Conservation (phyloP, 208 protist species). For the Leishmania martiniquensis region DNA sequence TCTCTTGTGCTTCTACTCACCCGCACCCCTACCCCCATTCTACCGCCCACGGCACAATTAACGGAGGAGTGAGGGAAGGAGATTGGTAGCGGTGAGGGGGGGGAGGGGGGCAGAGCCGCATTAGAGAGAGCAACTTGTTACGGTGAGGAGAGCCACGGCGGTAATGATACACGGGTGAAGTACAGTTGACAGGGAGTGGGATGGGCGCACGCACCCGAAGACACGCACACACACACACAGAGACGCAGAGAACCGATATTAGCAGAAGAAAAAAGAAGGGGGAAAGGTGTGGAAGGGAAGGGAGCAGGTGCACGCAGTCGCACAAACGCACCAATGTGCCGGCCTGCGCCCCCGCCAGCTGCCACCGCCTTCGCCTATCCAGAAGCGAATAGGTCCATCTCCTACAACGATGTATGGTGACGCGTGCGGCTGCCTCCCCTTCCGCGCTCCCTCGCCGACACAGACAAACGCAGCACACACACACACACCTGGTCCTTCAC, state of each 20-base stretch:
- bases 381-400: background rate
- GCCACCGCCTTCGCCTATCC: background rate
- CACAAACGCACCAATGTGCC: background rate
- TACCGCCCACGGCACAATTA: background rate
- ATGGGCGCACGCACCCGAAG: too few species aligned
- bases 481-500: background rate
- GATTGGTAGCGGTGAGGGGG: background rate
- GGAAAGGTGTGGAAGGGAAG: too few species aligned
- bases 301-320: background rate
- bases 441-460: background rate
- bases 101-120: background rate
- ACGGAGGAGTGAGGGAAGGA: background rate
- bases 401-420: background rate
- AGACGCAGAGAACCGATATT: background rate
- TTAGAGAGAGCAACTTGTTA: background rate
- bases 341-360: background rate
- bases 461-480: conserved; percentile 8
- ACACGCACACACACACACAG: background rate
- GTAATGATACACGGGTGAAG: background rate
- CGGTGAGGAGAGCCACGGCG: background rate
- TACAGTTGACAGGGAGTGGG: background rate
- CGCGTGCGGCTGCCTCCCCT: background rate
- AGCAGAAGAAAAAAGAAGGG: background rate
- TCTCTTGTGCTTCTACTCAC: background rate
- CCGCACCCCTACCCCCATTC: background rate